Base-by-base conservation (phyloP, 2,329 filamentous ascomycete genomes). In the Fusarium staphyleae region DNA sequence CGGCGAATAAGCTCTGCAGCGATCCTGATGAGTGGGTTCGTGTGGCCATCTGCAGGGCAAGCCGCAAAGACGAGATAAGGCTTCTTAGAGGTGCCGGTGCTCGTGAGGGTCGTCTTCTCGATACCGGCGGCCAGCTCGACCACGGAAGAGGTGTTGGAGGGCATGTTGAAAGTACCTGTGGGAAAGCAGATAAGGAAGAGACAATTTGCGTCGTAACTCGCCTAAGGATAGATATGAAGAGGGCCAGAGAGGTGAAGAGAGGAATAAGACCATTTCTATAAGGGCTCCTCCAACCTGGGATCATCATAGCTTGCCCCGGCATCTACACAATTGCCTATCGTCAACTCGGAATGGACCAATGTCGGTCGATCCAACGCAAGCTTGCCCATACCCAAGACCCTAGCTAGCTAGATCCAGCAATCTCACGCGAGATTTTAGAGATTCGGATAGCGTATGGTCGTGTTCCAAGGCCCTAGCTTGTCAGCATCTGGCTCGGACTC, bases 1-100 rank as follows among this genome's bases (percentile, higher is more conserved):
- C 71, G 66, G 10, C 65, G 57, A 11, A 75, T 60, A 9, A 80
- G 67, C 18, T 74, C 66, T 4, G 64, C 64, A 1, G 73, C 72
- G n/a, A 79, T 68, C 19, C 67, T 67, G 1, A 71, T 30, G 0
- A 73, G 45, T 1, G 70, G 70, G 14, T 58, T 46, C 3, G 65
- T 69, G 57, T 75, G 73, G 16, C 73, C 73, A 2, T 70, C 51
- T 7, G 57, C 63, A 2, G 68, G 60, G 10, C 66, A 62, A 4
- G 69, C 64, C 1, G 61, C 52, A 29, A 70, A 67, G 11, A 75
- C 44, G 4, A 75, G 55, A 39, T 70, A 55, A 3, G 72, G 72
- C 30, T 66, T 72, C 36, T 39, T 47, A 16, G 40, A 14, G 1
- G 40, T 33, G 13, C 6, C 43, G 10, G 45, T 42, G 14, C 18